phyloP scores from a whole-genome alignment of 306 rosid species.

The Acacia crassicarpa region DNA sequence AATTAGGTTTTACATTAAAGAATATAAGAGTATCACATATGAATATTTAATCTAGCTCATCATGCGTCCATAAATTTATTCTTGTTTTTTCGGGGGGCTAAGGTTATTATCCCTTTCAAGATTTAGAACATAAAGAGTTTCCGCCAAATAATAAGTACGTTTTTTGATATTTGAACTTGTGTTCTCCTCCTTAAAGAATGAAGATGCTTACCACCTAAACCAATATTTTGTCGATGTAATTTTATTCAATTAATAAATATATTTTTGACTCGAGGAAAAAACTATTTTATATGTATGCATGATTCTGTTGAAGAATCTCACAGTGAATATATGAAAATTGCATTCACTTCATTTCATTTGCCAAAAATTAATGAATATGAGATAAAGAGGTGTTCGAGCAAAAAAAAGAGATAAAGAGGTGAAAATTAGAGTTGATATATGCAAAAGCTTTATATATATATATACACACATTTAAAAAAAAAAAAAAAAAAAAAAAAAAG shows the following conservation, averaged over 20 bases:
- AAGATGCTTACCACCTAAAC: rapidly evolving
- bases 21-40: not conserved
- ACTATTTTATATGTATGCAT: not conserved
- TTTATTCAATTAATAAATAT: not conserved
- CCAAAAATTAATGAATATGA: not conserved
- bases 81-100: no score
- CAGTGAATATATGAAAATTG: not conserved
- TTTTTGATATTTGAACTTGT: no score
- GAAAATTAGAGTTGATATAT: not conserved
- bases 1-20: no score
- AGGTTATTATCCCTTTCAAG: no score
- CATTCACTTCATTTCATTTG: not conserved
- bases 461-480: no score
- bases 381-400: not conserved
- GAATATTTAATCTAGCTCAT: not conserved
- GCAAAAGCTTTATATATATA: not conserved
- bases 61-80: not conserved
- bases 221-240: not conserved
- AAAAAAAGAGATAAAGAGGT: not conserved
- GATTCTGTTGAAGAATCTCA: not conserved
- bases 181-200: no score
- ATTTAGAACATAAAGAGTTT: no score
- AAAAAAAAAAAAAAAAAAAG: no score
- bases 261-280: not conserved
- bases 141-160: rapidly evolving